Conservation (phyloP, 164 flowering plant species). For the Warburgia ugandensis region DNA sequence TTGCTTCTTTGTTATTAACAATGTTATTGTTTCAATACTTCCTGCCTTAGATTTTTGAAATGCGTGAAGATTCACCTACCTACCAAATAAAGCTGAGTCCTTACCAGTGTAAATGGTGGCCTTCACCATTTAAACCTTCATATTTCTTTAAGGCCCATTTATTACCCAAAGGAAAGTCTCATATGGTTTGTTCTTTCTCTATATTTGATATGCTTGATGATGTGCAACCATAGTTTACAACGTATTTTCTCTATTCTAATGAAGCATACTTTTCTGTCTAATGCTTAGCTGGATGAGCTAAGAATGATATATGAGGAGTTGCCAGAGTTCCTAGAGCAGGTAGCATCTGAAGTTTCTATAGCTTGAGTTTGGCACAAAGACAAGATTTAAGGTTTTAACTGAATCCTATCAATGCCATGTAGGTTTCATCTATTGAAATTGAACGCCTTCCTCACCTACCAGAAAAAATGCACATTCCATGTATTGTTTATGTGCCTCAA, state of each 20-base stretch:
- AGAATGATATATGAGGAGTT: constrained; percentile 84
- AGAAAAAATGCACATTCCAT: constrained; percentile 40
- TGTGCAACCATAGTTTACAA: too few relatives aligned
- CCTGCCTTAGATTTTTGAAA: too few relatives aligned
- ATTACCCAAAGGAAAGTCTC: too few relatives aligned
- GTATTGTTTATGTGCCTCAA: constrained; percentile 76
- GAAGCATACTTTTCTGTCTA: neutral
- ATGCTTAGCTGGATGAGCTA: constrained; percentile 76
- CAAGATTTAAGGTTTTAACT: neutral
- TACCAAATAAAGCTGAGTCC: too few relatives aligned
- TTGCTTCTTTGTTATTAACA: too few relatives aligned
- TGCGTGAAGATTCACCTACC: too few relatives aligned
- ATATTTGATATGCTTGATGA: too few relatives aligned
- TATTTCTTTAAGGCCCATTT: too few relatives aligned
- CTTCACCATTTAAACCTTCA: too few relatives aligned
- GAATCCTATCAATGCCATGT: constrained; percentile 13
- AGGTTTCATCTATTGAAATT: constrained; percentile 78
- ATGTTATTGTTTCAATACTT: too few relatives aligned
- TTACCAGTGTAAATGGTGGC: too few relatives aligned
- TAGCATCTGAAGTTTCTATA: constrained; percentile 7
- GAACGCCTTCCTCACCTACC: constrained; percentile 49
- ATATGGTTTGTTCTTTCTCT: too few relatives aligned
- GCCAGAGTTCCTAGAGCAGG: constrained; percentile 89
- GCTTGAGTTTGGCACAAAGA: neutral
- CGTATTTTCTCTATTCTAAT: neutral